Percentiles rank a stretch among this genome's conserved stretches.
Evolutionary conservation across 169 alveolate species (phyloP).

Genomic region (Plasmodium sp.): DNA sequence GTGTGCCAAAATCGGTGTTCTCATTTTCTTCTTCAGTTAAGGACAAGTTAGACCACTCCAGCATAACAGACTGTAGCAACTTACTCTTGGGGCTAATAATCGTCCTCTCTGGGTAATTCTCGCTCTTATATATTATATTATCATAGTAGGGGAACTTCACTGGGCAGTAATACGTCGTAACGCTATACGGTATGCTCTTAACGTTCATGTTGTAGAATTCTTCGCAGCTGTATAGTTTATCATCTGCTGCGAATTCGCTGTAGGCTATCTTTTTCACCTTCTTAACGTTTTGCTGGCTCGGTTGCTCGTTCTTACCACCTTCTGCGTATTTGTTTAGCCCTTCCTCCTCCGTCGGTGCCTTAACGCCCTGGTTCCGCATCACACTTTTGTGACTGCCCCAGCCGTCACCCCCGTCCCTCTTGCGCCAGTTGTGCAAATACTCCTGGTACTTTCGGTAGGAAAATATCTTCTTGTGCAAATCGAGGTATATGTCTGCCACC

Average conservation of each 20-base stretch:
- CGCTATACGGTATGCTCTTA: constrained; percentile 85
- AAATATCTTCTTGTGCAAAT: constrained; percentile 83
- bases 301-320: not conserved
- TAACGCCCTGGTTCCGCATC: not conserved
- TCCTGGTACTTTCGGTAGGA: constrained; percentile 69
- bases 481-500: constrained; percentile 88
- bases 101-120: constrained; percentile 83
- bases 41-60: constrained; percentile 58
- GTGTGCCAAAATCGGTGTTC: constrained; percentile 26
- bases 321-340: not conserved
- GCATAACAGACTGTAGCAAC: constrained; percentile 84
- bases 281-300: not conserved
- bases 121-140: constrained; percentile 82
- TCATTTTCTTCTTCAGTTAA: constrained; percentile 35
- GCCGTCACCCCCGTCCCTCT: not conserved
- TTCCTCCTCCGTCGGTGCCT: not conserved
- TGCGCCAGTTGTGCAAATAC: constrained; percentile 20
- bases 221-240: constrained; percentile 72
- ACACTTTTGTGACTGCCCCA: not conserved
- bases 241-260: constrained; percentile 31
- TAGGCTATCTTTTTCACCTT: constrained; percentile 30
- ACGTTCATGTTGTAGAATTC: constrained; percentile 78
- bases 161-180: constrained; percentile 85
- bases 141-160: constrained; percentile 85
- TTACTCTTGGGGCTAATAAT: constrained; percentile 84